Conservation (phyloP, 108 stramenopile genomes). For the Aurantiochytrium sp. region DNA sequence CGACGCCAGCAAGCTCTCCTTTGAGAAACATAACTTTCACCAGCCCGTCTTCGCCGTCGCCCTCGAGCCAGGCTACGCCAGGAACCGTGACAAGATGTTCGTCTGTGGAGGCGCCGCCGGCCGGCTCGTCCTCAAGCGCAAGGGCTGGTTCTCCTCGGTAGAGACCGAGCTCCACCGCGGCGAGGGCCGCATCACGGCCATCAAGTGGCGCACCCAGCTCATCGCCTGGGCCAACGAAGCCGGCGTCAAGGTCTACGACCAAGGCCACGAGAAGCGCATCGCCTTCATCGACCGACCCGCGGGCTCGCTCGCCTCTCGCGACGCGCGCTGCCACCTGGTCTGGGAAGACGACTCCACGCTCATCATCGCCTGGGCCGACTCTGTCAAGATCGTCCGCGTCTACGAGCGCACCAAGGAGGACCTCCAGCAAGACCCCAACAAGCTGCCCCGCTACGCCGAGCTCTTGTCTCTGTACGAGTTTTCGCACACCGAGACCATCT, state of each 20-base stretch:
- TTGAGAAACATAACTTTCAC: neutral
- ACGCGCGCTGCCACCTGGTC: neutral
- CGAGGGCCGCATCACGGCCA: neutral
- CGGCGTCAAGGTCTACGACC: constrained; percentile 16
- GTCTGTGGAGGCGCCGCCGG: neutral
- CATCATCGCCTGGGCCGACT: constrained; percentile 18
- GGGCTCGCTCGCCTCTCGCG: neutral
- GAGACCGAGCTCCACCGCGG: constrained; percentile 11
- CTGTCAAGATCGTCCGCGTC: constrained; percentile 9
- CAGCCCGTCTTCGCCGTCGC: neutral
- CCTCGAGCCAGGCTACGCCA: neutral
- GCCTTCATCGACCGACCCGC: neutral
- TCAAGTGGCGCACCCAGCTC: neutral
- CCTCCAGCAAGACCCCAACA: neutral
- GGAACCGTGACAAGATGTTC: neutral
- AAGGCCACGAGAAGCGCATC: neutral
- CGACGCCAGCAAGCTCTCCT: neutral
- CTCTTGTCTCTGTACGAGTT: neutral
- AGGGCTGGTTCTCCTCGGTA: neutral
- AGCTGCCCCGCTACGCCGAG: neutral
- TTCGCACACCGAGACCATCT: neutral
- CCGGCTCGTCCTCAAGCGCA: neutral
- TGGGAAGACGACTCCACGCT: neutral
- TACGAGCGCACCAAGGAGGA: neutral
- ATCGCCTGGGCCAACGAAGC: constrained; percentile 20